Evolutionary conservation across 2,329 filamentous ascomycete species (phyloP).

Genomic region (Ascochyta pisi): DNA sequence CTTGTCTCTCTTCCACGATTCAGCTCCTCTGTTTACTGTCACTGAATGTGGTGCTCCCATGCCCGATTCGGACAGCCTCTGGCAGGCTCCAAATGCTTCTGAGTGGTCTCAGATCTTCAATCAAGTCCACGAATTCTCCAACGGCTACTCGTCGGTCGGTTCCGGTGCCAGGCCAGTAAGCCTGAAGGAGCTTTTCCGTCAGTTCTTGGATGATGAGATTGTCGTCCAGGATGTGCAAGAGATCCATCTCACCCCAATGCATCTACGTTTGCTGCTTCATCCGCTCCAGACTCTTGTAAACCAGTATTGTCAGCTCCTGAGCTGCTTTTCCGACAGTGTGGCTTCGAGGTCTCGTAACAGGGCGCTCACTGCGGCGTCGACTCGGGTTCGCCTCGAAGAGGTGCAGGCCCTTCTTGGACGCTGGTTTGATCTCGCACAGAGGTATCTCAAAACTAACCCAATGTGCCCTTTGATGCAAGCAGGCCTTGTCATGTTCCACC

Average conservation of each 20-base stretch:
- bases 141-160: conserved; percentile 61
- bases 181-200: conserved; percentile 70
- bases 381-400: conserved; percentile 67
- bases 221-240: conserved; percentile 55
- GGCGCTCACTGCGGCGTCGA: conserved; percentile 65
- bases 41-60: conserved; percentile 71
- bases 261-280: conserved; percentile 72
- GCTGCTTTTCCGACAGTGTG: conserved; percentile 67
- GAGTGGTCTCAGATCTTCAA: conserved; percentile 68
- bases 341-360: conserved; percentile 55
- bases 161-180: conserved; percentile 63
- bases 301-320: conserved; percentile 69
- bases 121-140: conserved; percentile 62
- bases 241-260: conserved; percentile 61
- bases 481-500: conserved; percentile 73
- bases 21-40: conserved; percentile 62
- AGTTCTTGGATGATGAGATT: conserved; percentile 70
- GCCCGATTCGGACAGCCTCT: conserved; percentile 68
- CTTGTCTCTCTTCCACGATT: conserved; percentile 50
- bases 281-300: conserved; percentile 70
- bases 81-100: conserved; percentile 64
- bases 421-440: conserved; percentile 71
- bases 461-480: conserved; percentile 67
- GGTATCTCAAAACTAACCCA: conserved; percentile 62
- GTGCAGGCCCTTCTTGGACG: conserved; percentile 68